These are phyloP conservation scores for Alternaria sp. DNA, from an alignment of 2,329 filamentous ascomycete species.

Conservation along the genomic window DNA sequence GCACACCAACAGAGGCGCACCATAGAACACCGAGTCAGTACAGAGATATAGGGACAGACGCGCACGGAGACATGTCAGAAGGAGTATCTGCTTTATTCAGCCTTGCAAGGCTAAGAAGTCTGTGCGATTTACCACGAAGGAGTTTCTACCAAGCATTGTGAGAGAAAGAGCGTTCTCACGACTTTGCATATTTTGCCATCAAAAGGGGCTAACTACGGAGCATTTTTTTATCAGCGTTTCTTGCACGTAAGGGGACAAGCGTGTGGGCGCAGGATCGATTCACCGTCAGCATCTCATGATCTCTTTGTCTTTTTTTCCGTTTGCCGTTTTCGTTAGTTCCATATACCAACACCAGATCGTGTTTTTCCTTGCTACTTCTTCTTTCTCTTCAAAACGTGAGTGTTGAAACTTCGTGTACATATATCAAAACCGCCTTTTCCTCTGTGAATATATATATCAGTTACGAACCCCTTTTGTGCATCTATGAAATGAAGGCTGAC, in stretches of 20 bases:
- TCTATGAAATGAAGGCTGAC: neutral
- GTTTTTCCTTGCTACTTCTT: neutral
- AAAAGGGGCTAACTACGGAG: neutral
- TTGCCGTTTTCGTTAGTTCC: neutral
- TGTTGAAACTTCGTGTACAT: neutral
- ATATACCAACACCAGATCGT: slow-evolving; percentile 4
- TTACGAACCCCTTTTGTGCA: neutral
- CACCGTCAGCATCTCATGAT: neutral
- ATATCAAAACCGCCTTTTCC: neutral
- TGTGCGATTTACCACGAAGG: neutral
- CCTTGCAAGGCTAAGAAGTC: neutral
- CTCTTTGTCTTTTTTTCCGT: neutral
- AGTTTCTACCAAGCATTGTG: neutral
- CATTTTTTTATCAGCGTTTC: neutral
- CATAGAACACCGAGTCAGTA: neutral
- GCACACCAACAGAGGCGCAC: neutral
- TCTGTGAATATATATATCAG: neutral
- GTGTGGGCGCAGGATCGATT: slow-evolving; percentile 1
- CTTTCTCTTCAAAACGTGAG: neutral
- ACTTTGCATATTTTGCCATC: neutral
- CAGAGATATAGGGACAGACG: neutral
- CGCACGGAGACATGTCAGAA: neutral
- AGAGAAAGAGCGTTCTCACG: neutral
- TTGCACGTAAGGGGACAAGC: neutral
- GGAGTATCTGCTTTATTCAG: neutral